These are phyloP conservation scores for Pyrenula aspistea DNA, from an alignment of 495 filamentous ascomycete genomes.

Conservation along the genomic window DNA sequence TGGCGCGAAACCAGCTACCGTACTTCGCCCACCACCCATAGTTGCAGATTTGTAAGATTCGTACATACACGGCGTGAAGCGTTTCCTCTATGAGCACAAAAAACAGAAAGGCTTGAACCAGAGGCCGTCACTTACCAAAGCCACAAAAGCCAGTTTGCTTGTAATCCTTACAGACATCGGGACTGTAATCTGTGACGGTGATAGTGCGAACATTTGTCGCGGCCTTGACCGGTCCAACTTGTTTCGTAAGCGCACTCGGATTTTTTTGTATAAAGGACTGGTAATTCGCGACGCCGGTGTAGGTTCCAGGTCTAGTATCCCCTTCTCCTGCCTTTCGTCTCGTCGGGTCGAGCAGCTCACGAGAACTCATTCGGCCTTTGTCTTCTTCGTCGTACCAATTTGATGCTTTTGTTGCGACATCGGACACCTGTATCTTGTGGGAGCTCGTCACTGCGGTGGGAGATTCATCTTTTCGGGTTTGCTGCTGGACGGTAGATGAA, in stretches of 20 bases:
- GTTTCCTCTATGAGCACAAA: too few relatives aligned
- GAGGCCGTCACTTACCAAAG: too few relatives aligned
- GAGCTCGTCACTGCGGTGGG: constrained; percentile 47
- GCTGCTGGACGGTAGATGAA: constrained; percentile 30
- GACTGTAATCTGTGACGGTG: constrained; percentile 81
- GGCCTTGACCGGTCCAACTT: constrained; percentile 78
- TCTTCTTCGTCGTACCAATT: constrained; percentile 78
- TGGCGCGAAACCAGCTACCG: too few relatives aligned
- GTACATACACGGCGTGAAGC: too few relatives aligned
- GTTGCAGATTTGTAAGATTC: too few relatives aligned
- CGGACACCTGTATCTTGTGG: constrained; percentile 12
- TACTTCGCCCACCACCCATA: too few relatives aligned
- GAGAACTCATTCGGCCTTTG: constrained; percentile 32
- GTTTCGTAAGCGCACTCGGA: constrained; percentile 58
- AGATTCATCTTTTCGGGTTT: constrained; percentile 23
- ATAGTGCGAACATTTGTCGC: constrained; percentile 84
- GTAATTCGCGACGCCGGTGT: constrained; percentile 64
- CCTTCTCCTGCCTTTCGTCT: constrained; percentile 17
- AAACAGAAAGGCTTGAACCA: too few relatives aligned
- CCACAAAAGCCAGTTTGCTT: constrained; percentile 81
- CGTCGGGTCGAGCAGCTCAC: constrained; percentile 55
- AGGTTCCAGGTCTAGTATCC: constrained; percentile 47
- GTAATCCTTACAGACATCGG: constrained; percentile 94
- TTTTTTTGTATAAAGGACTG: constrained; percentile 69
- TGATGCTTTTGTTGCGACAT: constrained; percentile 87